These are phyloP conservation scores for Pythium monospermum DNA, from an alignment of 352 stramenopile genomes.

Conservation along the genomic window DNA sequence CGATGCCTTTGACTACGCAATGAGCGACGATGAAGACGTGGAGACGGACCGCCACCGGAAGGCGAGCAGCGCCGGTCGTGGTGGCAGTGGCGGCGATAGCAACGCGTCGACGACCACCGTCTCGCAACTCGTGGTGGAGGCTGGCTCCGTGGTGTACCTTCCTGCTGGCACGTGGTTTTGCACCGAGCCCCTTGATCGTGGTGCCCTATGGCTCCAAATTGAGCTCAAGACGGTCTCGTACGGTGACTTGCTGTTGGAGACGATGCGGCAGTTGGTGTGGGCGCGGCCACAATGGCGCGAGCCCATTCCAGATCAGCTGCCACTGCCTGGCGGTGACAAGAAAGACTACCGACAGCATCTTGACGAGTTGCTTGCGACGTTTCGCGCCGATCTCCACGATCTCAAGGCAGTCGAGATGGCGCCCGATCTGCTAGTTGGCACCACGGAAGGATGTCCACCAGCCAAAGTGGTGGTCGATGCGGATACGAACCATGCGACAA, in stretches of 20 bases:
- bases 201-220: conserved; percentile 38
- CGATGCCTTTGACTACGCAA: conserved; percentile 17
- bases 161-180: conserved; percentile 47
- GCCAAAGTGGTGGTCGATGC: background rate
- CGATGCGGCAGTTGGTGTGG: conserved; percentile 27
- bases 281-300: conserved; percentile 1
- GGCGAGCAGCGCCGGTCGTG: too few species aligned
- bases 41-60: background rate
- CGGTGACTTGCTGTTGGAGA: conserved; percentile 20
- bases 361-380: background rate
- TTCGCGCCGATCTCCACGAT: background rate
- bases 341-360: background rate
- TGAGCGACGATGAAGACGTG: conserved; percentile 12
- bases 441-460: background rate
- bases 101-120: background rate
- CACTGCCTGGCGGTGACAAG: background rate
- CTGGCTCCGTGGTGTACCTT: conserved; percentile 50
- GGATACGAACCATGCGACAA: background rate
- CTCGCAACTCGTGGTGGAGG: conserved; percentile 16
- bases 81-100: too few species aligned
- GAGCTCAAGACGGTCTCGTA: conserved; percentile 26
- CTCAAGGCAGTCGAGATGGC: conserved; percentile 6
- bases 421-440: conserved; percentile 3
- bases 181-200: conserved; percentile 14
- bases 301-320: background rate